A percentile compares a stretch with the other conserved stretches of the same genome.
These are phyloP conservation scores for Rhizopus sp. DNA, from an alignment of 371 early-diverging fungal genomes.

Conservation along the genomic window DNA sequence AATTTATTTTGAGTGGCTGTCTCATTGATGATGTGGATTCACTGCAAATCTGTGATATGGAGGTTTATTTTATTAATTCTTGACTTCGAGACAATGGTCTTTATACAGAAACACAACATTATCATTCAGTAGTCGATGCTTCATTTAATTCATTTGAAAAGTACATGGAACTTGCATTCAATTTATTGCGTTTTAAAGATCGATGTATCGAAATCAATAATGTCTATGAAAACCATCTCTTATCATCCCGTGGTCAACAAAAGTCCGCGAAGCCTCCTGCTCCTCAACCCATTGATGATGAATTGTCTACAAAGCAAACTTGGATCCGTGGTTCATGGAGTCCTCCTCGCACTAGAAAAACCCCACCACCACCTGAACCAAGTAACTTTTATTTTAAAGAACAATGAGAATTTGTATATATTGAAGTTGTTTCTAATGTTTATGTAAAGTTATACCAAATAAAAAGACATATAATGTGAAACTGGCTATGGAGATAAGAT, in stretches of 20 bases:
- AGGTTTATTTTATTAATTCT: slow-evolving; percentile 11
- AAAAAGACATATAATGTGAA: slow-evolving; percentile 10
- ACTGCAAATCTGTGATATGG: slow-evolving; percentile 13
- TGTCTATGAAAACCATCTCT: slow-evolving; percentile 11
- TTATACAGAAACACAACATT: slow-evolving; percentile 11
- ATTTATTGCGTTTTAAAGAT: slow-evolving; percentile 16
- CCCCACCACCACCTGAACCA: slow-evolving; percentile 11
- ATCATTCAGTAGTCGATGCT: slow-evolving; percentile 8
- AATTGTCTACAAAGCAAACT: slow-evolving; percentile 16
- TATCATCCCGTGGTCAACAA: slow-evolving; percentile 9
- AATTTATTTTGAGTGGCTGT: slow-evolving; percentile 8
- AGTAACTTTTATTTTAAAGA: slow-evolving; percentile 11
- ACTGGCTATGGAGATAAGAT: slow-evolving; percentile 10
- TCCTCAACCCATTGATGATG: slow-evolving; percentile 7
- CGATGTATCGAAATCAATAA: slow-evolving; percentile 13
- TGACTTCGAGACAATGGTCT: slow-evolving; percentile 7
- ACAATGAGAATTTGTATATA: slow-evolving; percentile 7
- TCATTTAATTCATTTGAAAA: slow-evolving; percentile 5
- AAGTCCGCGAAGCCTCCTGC: slow-evolving; percentile 10
- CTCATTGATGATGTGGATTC: slow-evolving; percentile 13
- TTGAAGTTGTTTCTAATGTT: slow-evolving; percentile 6
- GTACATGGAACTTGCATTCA: slow-evolving; percentile 16
- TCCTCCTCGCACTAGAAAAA: slow-evolving; percentile 14
- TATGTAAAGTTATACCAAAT: slow-evolving; percentile 11
- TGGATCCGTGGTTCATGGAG: slow-evolving; percentile 19